Evolutionary conservation across 1,139 yeast species (phyloP).

Genomic region (Suhomyces kunorum): DNA sequence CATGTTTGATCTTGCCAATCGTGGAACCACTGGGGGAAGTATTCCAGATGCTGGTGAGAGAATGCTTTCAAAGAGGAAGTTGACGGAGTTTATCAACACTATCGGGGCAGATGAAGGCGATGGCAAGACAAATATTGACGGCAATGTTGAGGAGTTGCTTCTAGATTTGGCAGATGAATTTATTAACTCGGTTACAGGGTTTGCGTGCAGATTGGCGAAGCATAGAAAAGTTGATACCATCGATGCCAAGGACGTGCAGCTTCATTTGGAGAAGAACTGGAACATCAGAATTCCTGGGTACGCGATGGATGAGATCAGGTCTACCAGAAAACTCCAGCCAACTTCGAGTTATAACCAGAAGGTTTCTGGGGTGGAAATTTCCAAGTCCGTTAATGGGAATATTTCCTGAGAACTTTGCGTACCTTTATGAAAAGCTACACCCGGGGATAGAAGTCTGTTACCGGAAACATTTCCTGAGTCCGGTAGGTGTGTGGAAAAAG

Average conservation of each 20-base stretch:
- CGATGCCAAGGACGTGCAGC: slow-evolving; percentile 86
- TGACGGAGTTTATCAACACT: slow-evolving; percentile 79
- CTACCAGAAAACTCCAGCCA: slow-evolving; percentile 80
- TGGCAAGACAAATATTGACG: slow-evolving; percentile 88
- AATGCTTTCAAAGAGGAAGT: slow-evolving; percentile 83
- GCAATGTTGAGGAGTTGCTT: slow-evolving; percentile 90
- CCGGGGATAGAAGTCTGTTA: no score
- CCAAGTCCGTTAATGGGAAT: slow-evolving; percentile 23
- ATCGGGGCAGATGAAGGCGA: slow-evolving; percentile 86
- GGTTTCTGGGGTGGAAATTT: slow-evolving; percentile 23
- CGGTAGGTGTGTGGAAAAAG: no score
- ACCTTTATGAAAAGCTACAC: no score
- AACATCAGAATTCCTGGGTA: slow-evolving; percentile 93
- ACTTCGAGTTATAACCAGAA: slow-evolving; percentile 55
- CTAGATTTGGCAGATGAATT: slow-evolving; percentile 96
- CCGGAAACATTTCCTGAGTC: no score
- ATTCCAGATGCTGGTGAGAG: slow-evolving; percentile 64
- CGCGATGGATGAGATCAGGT: slow-evolving; percentile 85
- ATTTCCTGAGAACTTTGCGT: slow-evolving; percentile 10
- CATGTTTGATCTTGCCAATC: slow-evolving; percentile 68
- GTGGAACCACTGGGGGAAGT: slow-evolving; percentile 29
- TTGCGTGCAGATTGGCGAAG: slow-evolving; percentile 93
- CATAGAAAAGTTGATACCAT: slow-evolving; percentile 88
- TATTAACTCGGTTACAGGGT: slow-evolving; percentile 83
- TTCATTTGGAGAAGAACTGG: slow-evolving; percentile 94